Conservation (phyloP, 2,329 filamentous ascomycete genomes). For the Pseudogymnoascus sp. region DNA sequence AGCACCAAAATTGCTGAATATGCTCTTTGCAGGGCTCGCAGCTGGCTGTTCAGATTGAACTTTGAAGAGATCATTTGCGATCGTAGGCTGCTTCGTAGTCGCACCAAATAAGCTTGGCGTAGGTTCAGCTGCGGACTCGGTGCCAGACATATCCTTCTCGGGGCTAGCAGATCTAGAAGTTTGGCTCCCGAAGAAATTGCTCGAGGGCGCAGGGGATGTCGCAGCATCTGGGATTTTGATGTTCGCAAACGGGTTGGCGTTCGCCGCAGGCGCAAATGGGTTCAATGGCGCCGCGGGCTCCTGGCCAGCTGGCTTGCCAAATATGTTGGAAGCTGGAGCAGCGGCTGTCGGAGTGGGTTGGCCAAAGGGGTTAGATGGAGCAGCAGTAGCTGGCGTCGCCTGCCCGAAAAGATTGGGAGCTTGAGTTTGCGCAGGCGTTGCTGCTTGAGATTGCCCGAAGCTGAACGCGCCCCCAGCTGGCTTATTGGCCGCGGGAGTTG, state of each 20-base stretch:
- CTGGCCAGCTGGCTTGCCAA: constrained; percentile 3
- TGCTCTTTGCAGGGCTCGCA: not conserved
- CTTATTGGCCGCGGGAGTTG: not conserved
- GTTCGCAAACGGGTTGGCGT: not conserved
- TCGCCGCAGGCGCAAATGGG: not conserved
- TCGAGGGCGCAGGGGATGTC: not conserved
- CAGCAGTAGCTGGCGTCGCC: not conserved
- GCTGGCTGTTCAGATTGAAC: not conserved
- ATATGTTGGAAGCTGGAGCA: not conserved
- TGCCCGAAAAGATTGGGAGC: not conserved
- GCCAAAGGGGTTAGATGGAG: not conserved
- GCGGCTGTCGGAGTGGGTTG: not conserved
- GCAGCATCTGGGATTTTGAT: constrained; percentile 2
- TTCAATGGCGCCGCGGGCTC: not conserved
- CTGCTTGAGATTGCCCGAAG: not conserved
- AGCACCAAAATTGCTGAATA: constrained; percentile 4
- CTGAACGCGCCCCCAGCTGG: not conserved
- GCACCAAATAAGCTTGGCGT: constrained; percentile 1
- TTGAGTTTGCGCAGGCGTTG: not conserved
- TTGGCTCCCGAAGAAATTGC: constrained; percentile 1
- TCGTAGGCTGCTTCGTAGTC: not conserved
- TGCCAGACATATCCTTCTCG: not conserved
- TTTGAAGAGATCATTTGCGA: not conserved
- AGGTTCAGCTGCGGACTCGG: not conserved
- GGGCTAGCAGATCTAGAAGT: constrained; percentile 6